phyloP scores from a whole-genome alignment of 257 asterid species.

The Fraxinus pennsylvanica region DNA sequence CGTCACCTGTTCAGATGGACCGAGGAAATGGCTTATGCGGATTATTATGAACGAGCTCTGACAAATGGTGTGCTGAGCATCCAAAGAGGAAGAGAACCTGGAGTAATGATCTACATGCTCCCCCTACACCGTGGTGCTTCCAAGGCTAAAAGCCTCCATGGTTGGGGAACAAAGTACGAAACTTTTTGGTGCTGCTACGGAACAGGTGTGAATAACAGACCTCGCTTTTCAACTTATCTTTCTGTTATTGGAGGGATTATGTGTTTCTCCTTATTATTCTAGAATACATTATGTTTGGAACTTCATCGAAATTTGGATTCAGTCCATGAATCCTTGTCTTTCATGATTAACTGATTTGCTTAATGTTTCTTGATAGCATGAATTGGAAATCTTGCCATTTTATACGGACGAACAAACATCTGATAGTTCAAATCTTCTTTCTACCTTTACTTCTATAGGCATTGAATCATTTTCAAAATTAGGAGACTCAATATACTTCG shows the following conservation, averaged over 20 bases:
- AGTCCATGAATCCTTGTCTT: not conserved
- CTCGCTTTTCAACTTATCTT: not conserved
- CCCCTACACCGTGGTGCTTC: conserved; percentile 74
- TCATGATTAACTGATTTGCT: not conserved
- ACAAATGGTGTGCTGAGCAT: conserved; percentile 89
- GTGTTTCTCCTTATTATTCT: not conserved
- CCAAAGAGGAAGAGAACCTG: conserved; percentile 90
- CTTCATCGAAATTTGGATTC: not conserved
- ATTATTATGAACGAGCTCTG: conserved; percentile 82
- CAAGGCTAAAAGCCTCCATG: conserved; percentile 71
- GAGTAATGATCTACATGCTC: conserved; percentile 90
- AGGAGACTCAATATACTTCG: conserved; percentile 94
- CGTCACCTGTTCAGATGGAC: conserved; percentile 88
- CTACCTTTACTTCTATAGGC: conserved; percentile 33
- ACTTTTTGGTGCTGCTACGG: conserved; percentile 99
- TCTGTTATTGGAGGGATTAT: not conserved
- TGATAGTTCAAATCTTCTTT: not conserved
- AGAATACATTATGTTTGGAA: not conserved
- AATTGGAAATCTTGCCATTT: not conserved
- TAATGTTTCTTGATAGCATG: not conserved
- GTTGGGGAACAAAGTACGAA: conserved; percentile 73
- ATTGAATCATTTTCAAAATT: conserved; percentile 86
- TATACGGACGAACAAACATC: not conserved
- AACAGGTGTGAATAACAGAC: conserved; percentile 55
- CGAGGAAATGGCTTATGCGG: conserved; percentile 83